Evolutionary conservation across 2,329 filamentous ascomycete genomes (phyloP).

Genomic region (Trichoderma pleuroti): DNA sequence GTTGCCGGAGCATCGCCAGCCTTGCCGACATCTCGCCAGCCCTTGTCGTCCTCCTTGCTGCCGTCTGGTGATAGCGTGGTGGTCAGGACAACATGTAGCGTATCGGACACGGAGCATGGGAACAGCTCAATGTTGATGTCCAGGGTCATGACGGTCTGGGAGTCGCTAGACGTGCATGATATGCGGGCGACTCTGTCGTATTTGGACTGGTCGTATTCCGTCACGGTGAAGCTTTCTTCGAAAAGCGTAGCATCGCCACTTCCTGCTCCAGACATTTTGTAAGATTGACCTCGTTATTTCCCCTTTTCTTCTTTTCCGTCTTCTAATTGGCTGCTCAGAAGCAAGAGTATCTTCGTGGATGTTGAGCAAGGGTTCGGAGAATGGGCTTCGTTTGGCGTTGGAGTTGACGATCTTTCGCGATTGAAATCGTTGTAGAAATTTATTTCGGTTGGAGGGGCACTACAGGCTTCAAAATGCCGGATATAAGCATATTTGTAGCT

Average conservation of each 20-base stretch:
- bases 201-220: constrained; percentile 73
- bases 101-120: constrained; percentile 70
- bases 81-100: constrained; percentile 75
- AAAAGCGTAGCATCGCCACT: constrained; percentile 89
- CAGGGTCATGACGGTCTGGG: constrained; percentile 71
- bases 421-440: constrained; percentile 5
- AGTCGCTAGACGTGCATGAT: constrained; percentile 70
- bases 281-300: constrained; percentile 6
- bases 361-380: not conserved
- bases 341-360: not conserved
- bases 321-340: not conserved
- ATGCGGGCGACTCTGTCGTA: constrained; percentile 95
- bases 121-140: constrained; percentile 96
- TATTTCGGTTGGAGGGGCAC: constrained; percentile 2
- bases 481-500: not conserved
- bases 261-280: constrained; percentile 34
- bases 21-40: constrained; percentile 74
- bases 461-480: not conserved
- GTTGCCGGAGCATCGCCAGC: constrained; percentile 53
- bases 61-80: constrained; percentile 86
- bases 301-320: constrained; percentile 13
- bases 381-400: constrained; percentile 1
- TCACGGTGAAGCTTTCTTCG: constrained; percentile 86
- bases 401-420: not conserved
- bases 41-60: constrained; percentile 67